These are phyloP conservation scores for Neopestalotiopsis clavispora DNA, from an alignment of 2,329 filamentous ascomycete genomes.

Conservation along the genomic window DNA sequence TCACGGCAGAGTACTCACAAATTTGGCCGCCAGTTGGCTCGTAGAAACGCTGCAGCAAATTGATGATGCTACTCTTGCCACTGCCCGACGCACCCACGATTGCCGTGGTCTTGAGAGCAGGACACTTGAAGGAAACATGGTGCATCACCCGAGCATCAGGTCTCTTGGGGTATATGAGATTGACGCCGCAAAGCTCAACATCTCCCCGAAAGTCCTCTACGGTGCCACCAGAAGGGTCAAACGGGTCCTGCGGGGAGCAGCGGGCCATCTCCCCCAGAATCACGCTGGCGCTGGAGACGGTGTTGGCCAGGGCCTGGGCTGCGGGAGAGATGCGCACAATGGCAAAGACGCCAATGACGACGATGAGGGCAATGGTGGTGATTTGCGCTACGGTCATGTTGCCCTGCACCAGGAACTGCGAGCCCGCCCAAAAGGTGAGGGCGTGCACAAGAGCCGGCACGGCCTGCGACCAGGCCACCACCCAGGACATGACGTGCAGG, in stretches of 20 bases:
- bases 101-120: slow-evolving; percentile 50
- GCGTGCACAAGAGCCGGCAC: slow-evolving; percentile 15
- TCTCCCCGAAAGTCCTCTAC: slow-evolving; percentile 35
- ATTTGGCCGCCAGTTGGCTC: slow-evolving; percentile 81
- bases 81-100: slow-evolving; percentile 31
- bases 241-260: slow-evolving; percentile 41
- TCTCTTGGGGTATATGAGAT: slow-evolving; percentile 50
- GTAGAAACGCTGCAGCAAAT: slow-evolving; percentile 71
- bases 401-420: slow-evolving; percentile 16
- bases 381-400: slow-evolving; percentile 9
- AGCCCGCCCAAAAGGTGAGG: slow-evolving; percentile 23
- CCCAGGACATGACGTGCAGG: slow-evolving; percentile 2
- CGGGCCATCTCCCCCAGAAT: slow-evolving; percentile 44
- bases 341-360: slow-evolving; percentile 54
- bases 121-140: slow-evolving; percentile 45
- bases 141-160: slow-evolving; percentile 47
- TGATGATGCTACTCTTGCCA: slow-evolving; percentile 40
- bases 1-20: background rate
- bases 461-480: slow-evolving; percentile 18
- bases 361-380: slow-evolving; percentile 73
- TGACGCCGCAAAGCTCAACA: slow-evolving; percentile 45
- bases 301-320: slow-evolving; percentile 50
- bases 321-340: slow-evolving; percentile 42
- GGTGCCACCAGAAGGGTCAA: slow-evolving; percentile 36
- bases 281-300: slow-evolving; percentile 40